A percentile compares a stretch with the other conserved stretches of the same genome.
Conservation (phyloP, 495 filamentous ascomycete genomes). For the Schizothecium vesticola region DNA sequence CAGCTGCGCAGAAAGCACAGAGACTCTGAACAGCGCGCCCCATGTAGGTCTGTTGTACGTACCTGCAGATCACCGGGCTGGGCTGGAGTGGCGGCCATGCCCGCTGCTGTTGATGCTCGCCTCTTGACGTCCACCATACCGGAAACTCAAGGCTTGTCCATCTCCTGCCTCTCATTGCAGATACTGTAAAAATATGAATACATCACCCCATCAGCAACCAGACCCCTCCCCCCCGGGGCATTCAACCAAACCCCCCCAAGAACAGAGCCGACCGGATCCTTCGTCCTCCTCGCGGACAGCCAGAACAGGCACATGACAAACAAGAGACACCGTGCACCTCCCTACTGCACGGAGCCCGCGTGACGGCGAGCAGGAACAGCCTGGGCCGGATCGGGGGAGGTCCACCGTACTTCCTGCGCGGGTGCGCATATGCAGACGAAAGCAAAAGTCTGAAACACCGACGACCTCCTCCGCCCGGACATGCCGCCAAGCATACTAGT, state of each 20-base stretch:
- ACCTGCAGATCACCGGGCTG: background rate
- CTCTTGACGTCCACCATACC: background rate
- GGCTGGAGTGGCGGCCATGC: background rate
- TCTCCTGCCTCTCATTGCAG: background rate
- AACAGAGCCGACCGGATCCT: background rate
- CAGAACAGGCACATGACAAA: background rate
- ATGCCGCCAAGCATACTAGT: background rate
- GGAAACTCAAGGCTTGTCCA: background rate
- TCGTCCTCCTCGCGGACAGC: background rate
- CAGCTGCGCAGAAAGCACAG: background rate
- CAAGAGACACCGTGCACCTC: background rate
- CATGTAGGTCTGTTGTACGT: background rate
- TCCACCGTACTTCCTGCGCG: background rate
- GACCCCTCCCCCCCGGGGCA: too few species aligned
- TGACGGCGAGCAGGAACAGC: background rate
- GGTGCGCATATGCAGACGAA: background rate
- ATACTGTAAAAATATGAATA: background rate
- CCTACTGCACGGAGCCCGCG: background rate
- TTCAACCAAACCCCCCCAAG: background rate
- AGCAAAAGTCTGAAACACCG: background rate
- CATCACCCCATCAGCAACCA: background rate
- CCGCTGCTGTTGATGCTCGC: background rate
- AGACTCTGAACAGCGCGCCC: background rate
- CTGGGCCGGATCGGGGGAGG: background rate
- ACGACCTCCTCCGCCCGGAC: background rate